Base-by-base conservation (phyloP, 805 yeast species). In the Wickerhamiella azyma region DNA sequence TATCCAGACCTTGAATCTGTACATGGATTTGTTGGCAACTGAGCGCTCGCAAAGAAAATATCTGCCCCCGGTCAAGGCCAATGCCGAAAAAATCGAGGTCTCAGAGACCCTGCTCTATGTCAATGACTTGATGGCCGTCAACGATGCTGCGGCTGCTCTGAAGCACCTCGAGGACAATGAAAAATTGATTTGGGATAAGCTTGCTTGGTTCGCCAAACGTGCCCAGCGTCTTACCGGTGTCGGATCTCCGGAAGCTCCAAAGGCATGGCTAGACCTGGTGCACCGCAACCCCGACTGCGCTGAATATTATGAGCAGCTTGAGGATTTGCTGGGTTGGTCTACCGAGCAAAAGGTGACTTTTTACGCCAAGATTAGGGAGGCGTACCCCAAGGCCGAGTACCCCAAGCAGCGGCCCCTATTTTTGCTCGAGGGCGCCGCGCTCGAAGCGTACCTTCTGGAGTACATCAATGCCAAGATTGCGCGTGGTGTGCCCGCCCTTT, bases 401-500 rank as follows among this genome's bases (percentile, higher is more conserved):
- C 86, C 92, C 26, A 72, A 71, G 53, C 77, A 74, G 52, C 71
- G 85, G 42, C 96, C 96, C 11, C 70, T 89, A 58, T 66, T 73
- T 10, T 50, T 56, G 47, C 46, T 56, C 14, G 39, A 51, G 8
- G 66, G 66, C 5, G 77, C 79, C 13, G 72, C 71, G 9, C 59
- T 72, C 24, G 61, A 69, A 39, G 50, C 26, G 10, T 46, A 50
- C 10, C 76, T 80, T 55, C 65, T 63, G 38, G 49, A 49, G 9
- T 92, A 86, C 59, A 63, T 88, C 39, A 48, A 71, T 5, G 62
- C 69, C 3, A 83, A 80, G 57, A 71, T 92, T 55, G 65, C 71
- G 51, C 73, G 85, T 47, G 94, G 94, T 36, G 92, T 86, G 29
- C 97, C 97, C 4, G 83, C 96, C 1, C 74, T 92, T 4, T 92